Conservation (phyloP, 257 asterid genomes). For the Fraxinus pennsylvanica region DNA sequence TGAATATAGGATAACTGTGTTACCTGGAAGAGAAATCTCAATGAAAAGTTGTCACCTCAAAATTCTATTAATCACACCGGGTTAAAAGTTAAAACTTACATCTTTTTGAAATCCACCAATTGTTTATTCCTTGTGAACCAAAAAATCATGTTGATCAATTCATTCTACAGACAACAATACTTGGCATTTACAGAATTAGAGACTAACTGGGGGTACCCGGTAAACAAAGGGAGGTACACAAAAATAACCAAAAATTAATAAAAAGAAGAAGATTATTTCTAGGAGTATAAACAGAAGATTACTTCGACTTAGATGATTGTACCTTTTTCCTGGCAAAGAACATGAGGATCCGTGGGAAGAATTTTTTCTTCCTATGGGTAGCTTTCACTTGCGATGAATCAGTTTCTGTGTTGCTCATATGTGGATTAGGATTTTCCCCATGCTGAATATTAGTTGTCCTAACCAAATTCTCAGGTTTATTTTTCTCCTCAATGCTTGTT, state of each 20-base stretch:
- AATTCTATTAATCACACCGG: conserved; percentile 27
- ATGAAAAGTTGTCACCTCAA: background rate
- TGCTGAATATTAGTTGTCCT: conserved; percentile 37
- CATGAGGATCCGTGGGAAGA: conserved; percentile 49
- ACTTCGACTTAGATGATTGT: conserved; percentile 30
- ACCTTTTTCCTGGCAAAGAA: conserved; percentile 47
- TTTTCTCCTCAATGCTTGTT: conserved; percentile 40
- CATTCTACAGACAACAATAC: conserved; percentile 35
- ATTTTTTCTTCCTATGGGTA: conserved; percentile 58
- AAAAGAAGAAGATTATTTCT: background rate
- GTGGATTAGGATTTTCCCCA: conserved; percentile 45
- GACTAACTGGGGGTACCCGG: conserved; percentile 13
- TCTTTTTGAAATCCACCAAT: conserved; percentile 12
- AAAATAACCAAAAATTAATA: background rate
- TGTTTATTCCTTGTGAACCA: conserved; percentile 6
- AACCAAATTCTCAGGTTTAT: conserved; percentile 31
- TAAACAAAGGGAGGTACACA: conserved; percentile 16
- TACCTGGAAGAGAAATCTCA: no score
- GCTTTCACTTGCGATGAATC: conserved; percentile 45
- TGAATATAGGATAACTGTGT: no score
- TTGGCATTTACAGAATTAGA: conserved; percentile 30
- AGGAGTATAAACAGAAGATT: conserved; percentile 15
- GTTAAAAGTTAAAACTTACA: conserved; percentile 15
- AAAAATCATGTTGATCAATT: conserved; percentile 19
- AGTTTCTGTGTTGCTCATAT: conserved; percentile 48